phyloP scores from a whole-genome alignment of 2,329 filamentous ascomycete genomes.

The Leptosphaerulina australis region DNA sequence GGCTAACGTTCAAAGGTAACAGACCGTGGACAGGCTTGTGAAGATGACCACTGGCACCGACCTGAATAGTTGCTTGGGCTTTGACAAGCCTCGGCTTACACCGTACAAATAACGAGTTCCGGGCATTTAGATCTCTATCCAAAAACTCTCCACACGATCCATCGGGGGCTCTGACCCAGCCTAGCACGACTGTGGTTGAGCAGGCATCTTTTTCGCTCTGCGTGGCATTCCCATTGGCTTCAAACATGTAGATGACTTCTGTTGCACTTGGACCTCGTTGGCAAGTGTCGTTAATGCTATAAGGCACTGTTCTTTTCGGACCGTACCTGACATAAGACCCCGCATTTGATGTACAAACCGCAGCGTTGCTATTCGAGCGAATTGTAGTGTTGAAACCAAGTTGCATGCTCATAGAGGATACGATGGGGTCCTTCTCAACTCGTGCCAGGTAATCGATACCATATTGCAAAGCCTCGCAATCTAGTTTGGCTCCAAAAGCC shows the following conservation, averaged over 20 bases:
- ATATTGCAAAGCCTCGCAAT: slow-evolving; percentile 39
- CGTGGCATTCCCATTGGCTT: slow-evolving; percentile 22
- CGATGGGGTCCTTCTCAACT: background rate
- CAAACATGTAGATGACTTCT: slow-evolving; percentile 22
- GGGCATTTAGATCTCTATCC: background rate
- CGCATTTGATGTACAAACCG: background rate
- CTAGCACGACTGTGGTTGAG: slow-evolving; percentile 28
- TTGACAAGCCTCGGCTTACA: slow-evolving; percentile 47
- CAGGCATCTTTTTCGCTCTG: slow-evolving; percentile 28
- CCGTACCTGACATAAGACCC: background rate
- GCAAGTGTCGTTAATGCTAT: background rate
- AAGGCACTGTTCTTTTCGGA: background rate
- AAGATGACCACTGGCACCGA: slow-evolving; percentile 43
- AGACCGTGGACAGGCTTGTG: slow-evolving; percentile 4
- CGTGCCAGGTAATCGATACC: slow-evolving; percentile 8
- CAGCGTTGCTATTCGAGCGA: background rate
- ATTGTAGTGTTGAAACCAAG: slow-evolving; percentile 1
- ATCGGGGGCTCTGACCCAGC: slow-evolving; percentile 34
- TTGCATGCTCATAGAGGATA: background rate
- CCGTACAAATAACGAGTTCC: slow-evolving; percentile 39
- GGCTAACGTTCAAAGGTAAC: background rate
- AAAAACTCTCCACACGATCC: slow-evolving; percentile 18
- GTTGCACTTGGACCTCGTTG: slow-evolving; percentile 17
- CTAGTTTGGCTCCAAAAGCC: slow-evolving; percentile 44
- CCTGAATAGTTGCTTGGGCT: slow-evolving; percentile 44